Base-by-base conservation (phyloP, 2,329 filamentous ascomycete species). In the Lecanoromycetidae sp. region DNA sequence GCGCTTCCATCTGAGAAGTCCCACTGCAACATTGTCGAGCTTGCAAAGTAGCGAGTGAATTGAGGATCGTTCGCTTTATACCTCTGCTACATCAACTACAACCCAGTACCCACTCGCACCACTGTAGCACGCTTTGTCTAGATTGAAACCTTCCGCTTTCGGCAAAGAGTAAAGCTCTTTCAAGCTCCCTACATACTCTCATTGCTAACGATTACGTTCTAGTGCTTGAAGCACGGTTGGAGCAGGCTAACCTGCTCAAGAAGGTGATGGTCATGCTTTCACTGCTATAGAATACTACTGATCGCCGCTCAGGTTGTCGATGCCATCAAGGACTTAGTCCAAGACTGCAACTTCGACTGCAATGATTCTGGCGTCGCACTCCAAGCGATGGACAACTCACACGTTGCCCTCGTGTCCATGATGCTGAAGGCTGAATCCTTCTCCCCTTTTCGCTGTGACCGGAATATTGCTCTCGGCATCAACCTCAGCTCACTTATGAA, bases 271-370 rank as follows among this genome's bases (percentile, higher is more conserved):
- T 17, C 17, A 46, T 5, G 13, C 53, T 44, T 43, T 52, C 17
- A 5, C 43, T 54, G 20, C 38, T 36, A 22, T 40, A 17, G 10
- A 13, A 37, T n/a, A 6, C n/a, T 25, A 17, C 41, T 5, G 48
- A 22, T 42, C 23, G 23, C 10, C 23, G 13, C 40, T 15, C 57
- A 94, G 87, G 86, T 96, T 54, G 88, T 98, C 61, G 93, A 98
- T 66, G 87, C 93, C 59, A 95, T 98, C 80, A 96, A 95, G 71
- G 91, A 98, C 62, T 80, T 98, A 43, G 91, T 98, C 45, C 91
- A 96, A 70, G 91, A 98, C 72, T 98, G 91, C 81, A 98, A 98
- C 72, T 98, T 98, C 72, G 91, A 98, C 76, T 98, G 93, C 83
- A 98, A 96, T 83, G 93, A 98, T 76, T 90, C 87, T 46, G 91